phyloP scores from a whole-genome alignment of 139 green algal genomes.

The Chlorella sp. region DNA sequence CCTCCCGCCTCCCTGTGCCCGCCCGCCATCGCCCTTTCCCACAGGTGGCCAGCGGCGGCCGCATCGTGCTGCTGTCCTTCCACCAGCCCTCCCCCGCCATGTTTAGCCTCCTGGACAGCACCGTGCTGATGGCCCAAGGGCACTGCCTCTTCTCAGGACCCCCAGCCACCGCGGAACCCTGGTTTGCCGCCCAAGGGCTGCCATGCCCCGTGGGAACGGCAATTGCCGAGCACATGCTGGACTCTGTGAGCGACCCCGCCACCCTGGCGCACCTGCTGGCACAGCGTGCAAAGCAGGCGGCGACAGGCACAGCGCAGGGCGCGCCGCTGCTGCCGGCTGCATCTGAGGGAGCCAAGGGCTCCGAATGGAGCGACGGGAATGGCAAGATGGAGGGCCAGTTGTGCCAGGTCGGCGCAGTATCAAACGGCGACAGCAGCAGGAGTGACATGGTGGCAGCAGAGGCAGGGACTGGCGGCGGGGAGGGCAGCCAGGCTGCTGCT shows the following conservation, averaged over 20 bases:
- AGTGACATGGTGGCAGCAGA: not conserved
- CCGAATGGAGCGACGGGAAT: not conserved
- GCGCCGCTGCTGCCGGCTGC: not conserved
- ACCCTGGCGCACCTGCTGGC: constrained; percentile 40
- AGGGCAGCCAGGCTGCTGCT: not conserved
- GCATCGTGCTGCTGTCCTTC: constrained; percentile 78
- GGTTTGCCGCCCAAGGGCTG: constrained; percentile 45
- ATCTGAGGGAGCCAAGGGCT: no score
- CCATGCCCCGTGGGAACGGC: constrained; percentile 44
- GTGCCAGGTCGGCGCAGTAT: not conserved
- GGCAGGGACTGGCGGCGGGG: not conserved
- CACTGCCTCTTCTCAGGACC: constrained; percentile 65
- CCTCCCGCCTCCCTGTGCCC: no score
- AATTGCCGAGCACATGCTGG: constrained; percentile 65
- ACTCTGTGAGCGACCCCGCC: constrained; percentile 45
- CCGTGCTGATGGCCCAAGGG: constrained; percentile 70
- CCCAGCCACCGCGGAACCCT: constrained; percentile 19
- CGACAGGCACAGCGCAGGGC: not conserved
- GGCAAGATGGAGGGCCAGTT: not conserved
- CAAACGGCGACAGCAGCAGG: not conserved
- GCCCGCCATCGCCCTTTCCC: not conserved
- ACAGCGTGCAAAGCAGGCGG: not conserved
- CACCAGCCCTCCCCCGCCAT: constrained; percentile 83
- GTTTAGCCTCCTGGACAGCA: constrained; percentile 68
- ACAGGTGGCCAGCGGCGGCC: constrained; percentile 53